Evolutionary conservation across 78 protist genomes (phyloP).

Genomic region (Planoprotostelium fungivorum): DNA sequence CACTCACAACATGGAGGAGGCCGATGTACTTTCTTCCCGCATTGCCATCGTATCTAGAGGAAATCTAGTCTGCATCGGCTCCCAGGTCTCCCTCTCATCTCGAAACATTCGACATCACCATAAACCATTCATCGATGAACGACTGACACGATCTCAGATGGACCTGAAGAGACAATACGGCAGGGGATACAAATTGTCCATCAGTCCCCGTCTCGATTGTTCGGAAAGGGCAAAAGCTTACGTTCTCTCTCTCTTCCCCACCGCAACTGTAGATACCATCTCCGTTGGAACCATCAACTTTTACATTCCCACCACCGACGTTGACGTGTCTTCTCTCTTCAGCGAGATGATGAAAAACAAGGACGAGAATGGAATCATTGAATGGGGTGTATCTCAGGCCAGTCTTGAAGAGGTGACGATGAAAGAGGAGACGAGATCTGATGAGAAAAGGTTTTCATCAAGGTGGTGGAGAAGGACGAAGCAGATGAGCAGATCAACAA

Average conservation of each 20-base stretch:
- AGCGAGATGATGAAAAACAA: background rate
- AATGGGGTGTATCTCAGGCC: slow-evolving; percentile 14
- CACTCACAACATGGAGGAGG: slow-evolving; percentile 70
- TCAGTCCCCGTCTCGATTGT: background rate
- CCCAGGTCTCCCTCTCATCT: slow-evolving; percentile 12
- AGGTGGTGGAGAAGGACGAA: background rate
- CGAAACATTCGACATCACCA: too few relatives aligned
- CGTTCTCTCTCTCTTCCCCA: background rate
- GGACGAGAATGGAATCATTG: slow-evolving; percentile 2
- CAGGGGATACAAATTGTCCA: slow-evolving; percentile 47
- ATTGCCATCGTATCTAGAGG: slow-evolving; percentile 82
- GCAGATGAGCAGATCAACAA: too few relatives aligned
- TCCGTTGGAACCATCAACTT: background rate
- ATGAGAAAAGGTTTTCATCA: slow-evolving; percentile 26
- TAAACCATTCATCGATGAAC: too few relatives aligned
- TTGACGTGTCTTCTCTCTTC: background rate
- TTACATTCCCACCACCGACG: background rate
- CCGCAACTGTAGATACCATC: background rate
- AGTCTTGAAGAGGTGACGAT: slow-evolving; percentile 9
- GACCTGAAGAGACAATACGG: slow-evolving; percentile 67
- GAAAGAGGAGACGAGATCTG: too few relatives aligned
- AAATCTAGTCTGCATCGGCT: slow-evolving; percentile 50
- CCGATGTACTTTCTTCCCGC: slow-evolving; percentile 60
- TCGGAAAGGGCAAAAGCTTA: background rate
- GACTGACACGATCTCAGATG: background rate